Base-by-base conservation (phyloP, 2,329 filamentous ascomycete species). In the Aspergillus caelatus region DNA sequence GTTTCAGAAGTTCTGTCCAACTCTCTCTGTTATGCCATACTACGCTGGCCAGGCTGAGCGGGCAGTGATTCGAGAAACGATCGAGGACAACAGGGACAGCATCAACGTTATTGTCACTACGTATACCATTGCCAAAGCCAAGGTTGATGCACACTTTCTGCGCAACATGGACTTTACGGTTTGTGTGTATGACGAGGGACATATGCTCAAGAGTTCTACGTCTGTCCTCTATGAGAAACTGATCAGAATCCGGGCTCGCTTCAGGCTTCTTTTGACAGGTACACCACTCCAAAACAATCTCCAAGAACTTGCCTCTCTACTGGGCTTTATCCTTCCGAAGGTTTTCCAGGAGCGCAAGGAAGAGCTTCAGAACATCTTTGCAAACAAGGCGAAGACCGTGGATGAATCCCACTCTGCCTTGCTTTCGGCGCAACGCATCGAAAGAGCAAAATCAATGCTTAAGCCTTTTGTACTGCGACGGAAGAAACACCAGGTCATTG, bases 251-350 rank as follows among this genome's bases (percentile, higher is more conserved):
- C 86, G 86, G 0, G 89, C 93, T 0, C 81, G 87, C n/a, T 97
- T 95, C 84, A 89, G 93, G 65, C 86, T 99, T 57, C 84, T 99
- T 4, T 85, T 99, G 30, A 92, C 90, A 32, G 95, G 95, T 48
- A 99, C 95, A 0, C 95, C 95, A 0, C 85, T 99, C 14, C 95
- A 99, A 72, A 99, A 99, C 80, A 98, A 98, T 75, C 83, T 99
- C 23, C 90, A 94, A 74, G 95, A 99, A 79, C 87, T 99, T 72
- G 90, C 93, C 46, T 91, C 93, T 2, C 86, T 99, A 16, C 86
- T 99, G 14, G 92, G 90, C n/a, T 98, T 99, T 74, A 93, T 99
- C 72, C 90, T 98, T 77, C 95, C 95, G 0, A 81, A 86, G 9
- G 85, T 98, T 41, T 99, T 99, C 76, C 83, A 86, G 11, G 86